phyloP scores from a whole-genome alignment of 345 rosid species.

The Arabis hirsuta region DNA sequence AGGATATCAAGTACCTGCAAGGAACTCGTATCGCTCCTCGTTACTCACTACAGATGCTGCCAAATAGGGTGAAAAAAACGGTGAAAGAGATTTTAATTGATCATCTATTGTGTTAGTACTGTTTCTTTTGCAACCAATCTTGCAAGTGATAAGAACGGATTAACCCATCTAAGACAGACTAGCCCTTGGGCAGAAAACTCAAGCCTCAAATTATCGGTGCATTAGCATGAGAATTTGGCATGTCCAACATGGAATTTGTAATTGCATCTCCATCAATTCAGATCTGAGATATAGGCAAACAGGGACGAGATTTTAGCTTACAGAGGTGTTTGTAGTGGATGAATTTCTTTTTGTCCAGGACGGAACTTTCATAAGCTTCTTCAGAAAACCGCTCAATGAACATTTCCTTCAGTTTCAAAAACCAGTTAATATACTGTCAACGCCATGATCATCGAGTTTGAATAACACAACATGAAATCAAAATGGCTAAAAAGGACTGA shows the following conservation, averaged over 20 bases:
- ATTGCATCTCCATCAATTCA: not conserved
- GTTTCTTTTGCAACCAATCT: not conserved
- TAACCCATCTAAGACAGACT: not conserved
- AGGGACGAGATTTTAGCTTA: constrained; percentile 37
- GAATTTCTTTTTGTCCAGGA: constrained; percentile 60
- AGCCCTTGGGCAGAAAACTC: too few relatives aligned
- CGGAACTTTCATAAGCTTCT: constrained; percentile 60
- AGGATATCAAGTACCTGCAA: constrained; percentile 59
- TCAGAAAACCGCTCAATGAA: constrained; percentile 67
- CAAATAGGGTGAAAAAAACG: constrained; percentile 34
- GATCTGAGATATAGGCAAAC: not conserved
- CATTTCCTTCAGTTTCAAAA: constrained; percentile 60
- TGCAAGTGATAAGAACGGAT: constrained; percentile 6
- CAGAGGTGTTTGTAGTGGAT: constrained; percentile 79
- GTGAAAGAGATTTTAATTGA: constrained; percentile 9
- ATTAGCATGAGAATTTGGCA: not conserved
- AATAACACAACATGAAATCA: not conserved
- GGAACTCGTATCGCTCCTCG: constrained; percentile 69
- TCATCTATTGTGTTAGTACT: constrained; percentile 4
- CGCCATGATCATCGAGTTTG: not conserved
- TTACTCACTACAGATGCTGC: constrained; percentile 71
- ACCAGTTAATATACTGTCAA: not conserved
- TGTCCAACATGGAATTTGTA: not conserved
- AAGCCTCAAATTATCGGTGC: not conserved
- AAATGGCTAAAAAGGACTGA: not conserved